Evolutionary conservation across 1,284 basidiomycete genomes (phyloP).

Genomic region (Porogramme epimiltina): DNA sequence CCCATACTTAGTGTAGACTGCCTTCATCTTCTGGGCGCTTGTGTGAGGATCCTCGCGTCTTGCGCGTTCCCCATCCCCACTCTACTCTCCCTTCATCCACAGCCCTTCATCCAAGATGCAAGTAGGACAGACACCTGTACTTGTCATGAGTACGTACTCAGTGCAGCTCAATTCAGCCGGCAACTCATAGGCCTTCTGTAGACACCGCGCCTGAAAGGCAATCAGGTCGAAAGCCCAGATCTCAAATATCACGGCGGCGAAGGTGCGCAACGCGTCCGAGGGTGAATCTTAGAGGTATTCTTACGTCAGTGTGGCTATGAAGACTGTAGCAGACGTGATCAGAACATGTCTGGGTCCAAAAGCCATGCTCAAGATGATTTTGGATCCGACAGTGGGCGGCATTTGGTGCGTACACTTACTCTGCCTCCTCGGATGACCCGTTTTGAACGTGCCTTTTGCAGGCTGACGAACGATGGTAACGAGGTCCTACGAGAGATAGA

Average conservation of each 20-base stretch:
- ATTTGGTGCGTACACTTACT: conserved; percentile 70
- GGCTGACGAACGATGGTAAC: conserved; percentile 96
- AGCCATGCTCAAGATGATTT: conserved; percentile 99
- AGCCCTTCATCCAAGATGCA: conserved; percentile 37
- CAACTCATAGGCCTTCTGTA: conserved; percentile 32
- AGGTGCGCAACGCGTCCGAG: conserved; percentile 61
- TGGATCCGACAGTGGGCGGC: conserved; percentile 98
- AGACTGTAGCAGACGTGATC: conserved; percentile 99
- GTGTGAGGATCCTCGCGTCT: background rate
- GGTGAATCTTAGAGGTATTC: background rate
- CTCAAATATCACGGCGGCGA: conserved; percentile 96
- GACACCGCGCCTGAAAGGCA: conserved; percentile 94
- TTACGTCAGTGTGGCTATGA: conserved; percentile 1
- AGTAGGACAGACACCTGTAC: conserved; percentile 70
- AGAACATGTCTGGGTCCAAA: conserved; percentile 97
- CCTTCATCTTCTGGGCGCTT: background rate
- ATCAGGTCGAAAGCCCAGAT: conserved; percentile 93
- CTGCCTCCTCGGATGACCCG: background rate
- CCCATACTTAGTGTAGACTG: too few species aligned
- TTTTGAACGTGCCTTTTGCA: conserved; percentile 32
- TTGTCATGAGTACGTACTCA: conserved; percentile 66
- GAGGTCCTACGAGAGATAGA: conserved; percentile 98
- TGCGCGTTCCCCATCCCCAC: background rate
- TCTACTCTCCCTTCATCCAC: conserved; percentile 1
- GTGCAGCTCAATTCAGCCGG: too few species aligned